These are phyloP conservation scores for Apodospora peruviana DNA, from an alignment of 495 filamentous ascomycete species.

Conservation along the genomic window DNA sequence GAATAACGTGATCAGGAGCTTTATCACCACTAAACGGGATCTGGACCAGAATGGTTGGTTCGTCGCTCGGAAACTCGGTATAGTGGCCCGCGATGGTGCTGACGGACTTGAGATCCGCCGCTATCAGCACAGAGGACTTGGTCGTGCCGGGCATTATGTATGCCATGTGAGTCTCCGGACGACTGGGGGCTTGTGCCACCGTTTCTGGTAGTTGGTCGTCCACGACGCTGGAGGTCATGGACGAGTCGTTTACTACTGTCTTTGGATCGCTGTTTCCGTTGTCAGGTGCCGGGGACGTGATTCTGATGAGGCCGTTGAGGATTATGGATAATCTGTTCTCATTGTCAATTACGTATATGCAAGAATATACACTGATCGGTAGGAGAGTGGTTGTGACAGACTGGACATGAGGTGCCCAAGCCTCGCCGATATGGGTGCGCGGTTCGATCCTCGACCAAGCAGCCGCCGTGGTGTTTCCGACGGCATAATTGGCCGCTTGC, in stretches of 20 bases:
- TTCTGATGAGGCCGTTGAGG: slow-evolving; percentile 23
- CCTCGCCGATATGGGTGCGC: slow-evolving; percentile 18
- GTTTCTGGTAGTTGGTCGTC: neutral
- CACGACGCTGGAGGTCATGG: neutral
- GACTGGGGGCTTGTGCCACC: neutral
- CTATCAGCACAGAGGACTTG: slow-evolving; percentile 19
- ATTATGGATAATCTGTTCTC: slow-evolving; percentile 16
- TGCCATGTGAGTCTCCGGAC: slow-evolving; percentile 13
- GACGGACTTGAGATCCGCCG: slow-evolving; percentile 19
- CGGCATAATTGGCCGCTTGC: slow-evolving; percentile 21
- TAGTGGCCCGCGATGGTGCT: slow-evolving; percentile 22
- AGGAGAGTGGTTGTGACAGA: neutral
- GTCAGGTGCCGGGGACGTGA: slow-evolving; percentile 19
- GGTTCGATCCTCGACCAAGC: slow-evolving; percentile 24
- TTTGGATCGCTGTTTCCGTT: neutral
- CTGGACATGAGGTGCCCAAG: slow-evolving; percentile 25
- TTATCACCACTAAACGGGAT: slow-evolving; percentile 19
- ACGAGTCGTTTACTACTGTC: slow-evolving; percentile 2
- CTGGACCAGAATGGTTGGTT: slow-evolving; percentile 24
- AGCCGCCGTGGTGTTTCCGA: slow-evolving; percentile 19
- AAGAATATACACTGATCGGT: neutral
- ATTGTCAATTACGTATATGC: neutral
- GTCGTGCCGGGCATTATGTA: slow-evolving; percentile 23
- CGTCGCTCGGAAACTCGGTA: slow-evolving; percentile 25
- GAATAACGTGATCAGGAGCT: slow-evolving; percentile 14